Conservation (phyloP, 768 basidiomycete species). For the Pulveroboletus sp. region DNA sequence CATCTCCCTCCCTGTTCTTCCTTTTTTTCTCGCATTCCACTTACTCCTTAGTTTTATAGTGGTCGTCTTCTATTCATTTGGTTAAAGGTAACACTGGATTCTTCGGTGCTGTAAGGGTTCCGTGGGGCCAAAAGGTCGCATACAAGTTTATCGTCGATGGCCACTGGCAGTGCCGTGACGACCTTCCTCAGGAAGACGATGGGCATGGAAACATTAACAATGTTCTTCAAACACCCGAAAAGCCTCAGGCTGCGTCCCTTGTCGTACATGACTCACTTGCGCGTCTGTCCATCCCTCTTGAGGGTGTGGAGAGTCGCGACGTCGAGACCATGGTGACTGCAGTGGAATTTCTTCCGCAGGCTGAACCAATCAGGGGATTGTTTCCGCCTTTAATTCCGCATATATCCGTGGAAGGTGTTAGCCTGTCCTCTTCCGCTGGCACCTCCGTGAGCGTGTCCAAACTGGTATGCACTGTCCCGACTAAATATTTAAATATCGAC, state of each 20-base stretch:
- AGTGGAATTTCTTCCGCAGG: constrained; percentile 16
- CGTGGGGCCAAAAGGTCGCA: constrained; percentile 56
- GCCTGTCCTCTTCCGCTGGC: constrained; percentile 22
- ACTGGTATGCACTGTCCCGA: constrained; percentile 9
- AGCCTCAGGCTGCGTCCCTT: constrained; percentile 25
- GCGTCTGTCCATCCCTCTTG: constrained; percentile 14
- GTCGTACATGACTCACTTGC: constrained; percentile 1
- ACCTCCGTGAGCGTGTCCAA: constrained; percentile 29
- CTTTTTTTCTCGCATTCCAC: not conserved
- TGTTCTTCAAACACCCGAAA: constrained; percentile 49
- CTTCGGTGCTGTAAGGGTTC: constrained; percentile 46
- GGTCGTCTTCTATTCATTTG: constrained; percentile 56
- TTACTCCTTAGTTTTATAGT: constrained; percentile 35
- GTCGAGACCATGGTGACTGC: constrained; percentile 25
- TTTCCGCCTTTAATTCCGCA: constrained; percentile 17
- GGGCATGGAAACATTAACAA: constrained; percentile 67
- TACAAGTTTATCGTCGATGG: constrained; percentile 86
- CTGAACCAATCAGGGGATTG: constrained; percentile 8
- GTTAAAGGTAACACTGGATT: constrained; percentile 52
- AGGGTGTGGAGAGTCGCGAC: constrained; percentile 4
- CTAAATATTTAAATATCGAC: not conserved
- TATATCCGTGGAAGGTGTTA: constrained; percentile 12
- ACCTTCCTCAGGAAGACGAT: constrained; percentile 59
- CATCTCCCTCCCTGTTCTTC: not conserved
- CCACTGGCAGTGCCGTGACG: constrained; percentile 50